These are phyloP conservation scores for Nicotiana attenuata DNA, from an alignment of 257 asterid species.

Conservation along the genomic window DNA sequence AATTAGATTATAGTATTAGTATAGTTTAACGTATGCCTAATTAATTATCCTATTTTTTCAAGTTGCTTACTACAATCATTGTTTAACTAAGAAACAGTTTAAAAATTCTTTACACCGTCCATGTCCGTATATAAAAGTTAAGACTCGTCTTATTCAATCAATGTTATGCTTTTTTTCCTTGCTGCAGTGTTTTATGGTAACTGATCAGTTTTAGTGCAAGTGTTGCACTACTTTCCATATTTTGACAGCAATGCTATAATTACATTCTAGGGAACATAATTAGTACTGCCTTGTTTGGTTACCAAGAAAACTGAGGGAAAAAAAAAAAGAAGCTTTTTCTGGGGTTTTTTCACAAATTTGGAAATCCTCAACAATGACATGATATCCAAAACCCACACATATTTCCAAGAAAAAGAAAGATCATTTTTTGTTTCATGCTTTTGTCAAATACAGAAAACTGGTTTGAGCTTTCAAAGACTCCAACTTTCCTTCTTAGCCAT, in stretches of 20 bases:
- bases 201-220: neutral
- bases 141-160: too few species aligned
- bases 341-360: conserved; percentile 6
- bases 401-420: too few species aligned
- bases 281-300: conserved; percentile 16
- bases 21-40: too few species aligned
- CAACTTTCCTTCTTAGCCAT: neutral
- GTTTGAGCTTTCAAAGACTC: neutral
- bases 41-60: too few species aligned
- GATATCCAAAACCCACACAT: neutral
- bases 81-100: too few species aligned
- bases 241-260: conserved; percentile 16
- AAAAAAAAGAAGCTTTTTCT: too few species aligned
- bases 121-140: too few species aligned
- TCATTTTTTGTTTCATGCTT: too few species aligned
- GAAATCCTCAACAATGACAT: neutral
- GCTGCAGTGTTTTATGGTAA: neutral
- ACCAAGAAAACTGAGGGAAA: conserved; percentile 12
- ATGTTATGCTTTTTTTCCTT: too few species aligned
- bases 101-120: too few species aligned
- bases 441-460: neutral
- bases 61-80: too few species aligned
- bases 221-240: neutral
- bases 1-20: too few species aligned
- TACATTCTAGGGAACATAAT: conserved; percentile 21